Conservation (phyloP, 2,329 filamentous ascomycete species). For the Ophiostoma ips region DNA sequence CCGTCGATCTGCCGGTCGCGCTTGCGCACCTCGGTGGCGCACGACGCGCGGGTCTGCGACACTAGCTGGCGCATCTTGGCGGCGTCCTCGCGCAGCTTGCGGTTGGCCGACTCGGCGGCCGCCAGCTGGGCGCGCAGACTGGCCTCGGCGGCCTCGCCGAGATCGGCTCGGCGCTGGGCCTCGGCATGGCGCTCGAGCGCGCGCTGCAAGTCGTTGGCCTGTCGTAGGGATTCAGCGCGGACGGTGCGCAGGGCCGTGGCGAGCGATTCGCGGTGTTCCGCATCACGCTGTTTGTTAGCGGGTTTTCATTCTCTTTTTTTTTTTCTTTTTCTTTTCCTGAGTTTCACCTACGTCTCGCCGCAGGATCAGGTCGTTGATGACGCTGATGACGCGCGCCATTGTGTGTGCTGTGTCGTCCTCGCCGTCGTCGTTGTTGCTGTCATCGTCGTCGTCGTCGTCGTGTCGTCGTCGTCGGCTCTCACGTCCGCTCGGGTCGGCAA, state of each 20-base stretch:
- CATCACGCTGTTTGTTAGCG: conserved; percentile 53
- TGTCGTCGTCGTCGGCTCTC: conserved; percentile 25
- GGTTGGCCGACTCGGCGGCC: conserved; percentile 58
- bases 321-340: too few relatives aligned
- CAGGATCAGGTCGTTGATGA: conserved; percentile 86
- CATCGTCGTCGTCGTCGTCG: neutral
- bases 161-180: conserved; percentile 38
- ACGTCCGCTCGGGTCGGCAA: conserved; percentile 55
- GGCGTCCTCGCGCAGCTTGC: conserved; percentile 73
- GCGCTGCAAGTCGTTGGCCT: conserved; percentile 53
- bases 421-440: neutral
- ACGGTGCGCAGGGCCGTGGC: conserved; percentile 64
- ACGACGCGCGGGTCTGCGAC: conserved; percentile 71
- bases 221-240: conserved; percentile 60
- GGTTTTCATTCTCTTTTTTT: too few relatives aligned
- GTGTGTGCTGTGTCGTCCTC: conserved; percentile 20
- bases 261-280: conserved; percentile 73
- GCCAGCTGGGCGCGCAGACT: conserved; percentile 55
- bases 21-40: conserved; percentile 80
- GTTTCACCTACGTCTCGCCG: conserved; percentile 76
- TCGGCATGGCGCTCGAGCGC: conserved; percentile 40
- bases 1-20: conserved; percentile 79
- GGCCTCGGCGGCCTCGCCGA: conserved; percentile 56
- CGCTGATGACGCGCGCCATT: conserved; percentile 77
- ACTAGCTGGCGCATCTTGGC: conserved; percentile 65